Evolutionary conservation across 2,329 filamentous ascomycete genomes (phyloP), one percentile per base, ranked within the genome.

Genomic region (Escovopsis weberi): DNA sequence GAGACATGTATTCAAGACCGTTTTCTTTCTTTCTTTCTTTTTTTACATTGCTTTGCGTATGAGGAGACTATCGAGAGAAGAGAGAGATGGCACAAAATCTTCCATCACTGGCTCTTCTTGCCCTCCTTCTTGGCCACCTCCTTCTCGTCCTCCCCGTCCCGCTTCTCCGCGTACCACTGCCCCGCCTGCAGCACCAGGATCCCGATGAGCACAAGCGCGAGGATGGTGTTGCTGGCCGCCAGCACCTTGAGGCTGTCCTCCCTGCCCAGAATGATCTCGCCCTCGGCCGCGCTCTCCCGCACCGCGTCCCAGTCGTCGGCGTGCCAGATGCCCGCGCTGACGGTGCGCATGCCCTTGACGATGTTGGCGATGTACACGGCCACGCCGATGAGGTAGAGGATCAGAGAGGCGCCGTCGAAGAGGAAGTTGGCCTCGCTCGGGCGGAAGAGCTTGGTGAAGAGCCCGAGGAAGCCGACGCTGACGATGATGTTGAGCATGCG

Each of bases 101-200:
- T 33, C 33, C 18, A 15, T 41, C 51, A 57, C 51, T 62, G 58
- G 53, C 63, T 62, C 55, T 63, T 64, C 54, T 62, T 63, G 38
- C 52, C 48, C 42, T 53, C 53, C 51, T 55, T 53, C 49, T 60
- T 53, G 51, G 79, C 74, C 49, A 81, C 70, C 58, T 77, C 74
- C 56, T 75, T 77, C 8, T 74, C 70, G 62, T 95, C 88, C 59
- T 88, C 82, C 55, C 73, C 72, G 63, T 96, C 88, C 67, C 93
- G 93, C 58, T 85, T 75, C 73, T 96, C 88, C 26, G 91, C 91
- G 66, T 98, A 98, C 91, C 89, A 96, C 72, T 96, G 86, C 10
- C 91, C 91, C 18, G 86, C 86, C 75, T 98, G 91, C 56, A 98
- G 66, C 32, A 95, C 85, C 50, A 98, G 61, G 9, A 98, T 85